Percentiles rank a stretch among this genome's conserved stretches.
Conservation (phyloP, 768 basidiomycete species). For the Mycena rebaudengoi region DNA sequence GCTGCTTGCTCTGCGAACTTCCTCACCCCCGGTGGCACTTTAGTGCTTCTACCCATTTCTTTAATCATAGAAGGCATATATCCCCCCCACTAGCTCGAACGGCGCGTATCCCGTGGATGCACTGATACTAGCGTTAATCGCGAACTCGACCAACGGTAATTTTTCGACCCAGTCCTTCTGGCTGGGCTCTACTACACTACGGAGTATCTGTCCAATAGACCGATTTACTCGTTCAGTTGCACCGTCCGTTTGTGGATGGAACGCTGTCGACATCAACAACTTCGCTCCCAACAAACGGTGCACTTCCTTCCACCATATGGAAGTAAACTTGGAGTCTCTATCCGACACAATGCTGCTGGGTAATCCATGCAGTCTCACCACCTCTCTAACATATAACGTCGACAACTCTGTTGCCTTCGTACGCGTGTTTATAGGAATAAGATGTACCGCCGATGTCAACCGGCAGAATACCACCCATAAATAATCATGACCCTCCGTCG, state of each 20-base stretch:
- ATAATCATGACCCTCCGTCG: conserved; percentile 32
- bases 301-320: conserved; percentile 49
- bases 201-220: conserved; percentile 41
- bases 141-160: neutral
- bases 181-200: conserved; percentile 32
- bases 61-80: conserved; percentile 35
- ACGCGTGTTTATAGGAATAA: conserved; percentile 37
- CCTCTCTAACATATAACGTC: conserved; percentile 41
- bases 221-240: conserved; percentile 45
- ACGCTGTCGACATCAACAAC: conserved; percentile 47
- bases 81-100: conserved; percentile 37
- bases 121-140: conserved; percentile 36
- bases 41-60: neutral
- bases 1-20: conserved; percentile 34
- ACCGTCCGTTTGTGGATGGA: conserved; percentile 54
- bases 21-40: conserved; percentile 27
- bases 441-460: conserved; percentile 31
- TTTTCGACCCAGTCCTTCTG: conserved; percentile 27
- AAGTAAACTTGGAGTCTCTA: conserved; percentile 51
- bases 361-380: conserved; percentile 50
- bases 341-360: conserved; percentile 50
- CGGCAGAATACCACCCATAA: conserved; percentile 40
- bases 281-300: conserved; percentile 38
- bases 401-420: conserved; percentile 45
- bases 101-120: conserved; percentile 45